A percentile compares a stretch with the other conserved stretches of the same genome.
These are phyloP conservation scores for Angophora floribunda DNA, from an alignment of 345 rosid genomes.

Conservation along the genomic window DNA sequence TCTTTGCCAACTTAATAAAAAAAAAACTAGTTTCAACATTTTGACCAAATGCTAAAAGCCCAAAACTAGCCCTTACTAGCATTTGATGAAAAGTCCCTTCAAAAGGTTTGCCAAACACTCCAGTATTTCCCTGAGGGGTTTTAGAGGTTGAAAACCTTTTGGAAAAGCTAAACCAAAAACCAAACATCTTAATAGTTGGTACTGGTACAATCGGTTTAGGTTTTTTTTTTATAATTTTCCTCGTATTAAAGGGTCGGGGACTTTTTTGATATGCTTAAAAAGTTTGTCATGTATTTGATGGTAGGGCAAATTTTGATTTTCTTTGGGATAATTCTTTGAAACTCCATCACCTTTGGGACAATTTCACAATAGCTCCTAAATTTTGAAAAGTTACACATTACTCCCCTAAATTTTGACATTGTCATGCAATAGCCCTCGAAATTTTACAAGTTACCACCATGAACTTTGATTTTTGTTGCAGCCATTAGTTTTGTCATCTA, in stretches of 20 bases:
- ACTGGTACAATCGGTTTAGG: accelerated
- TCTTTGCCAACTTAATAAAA: no score
- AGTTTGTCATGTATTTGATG: neutral
- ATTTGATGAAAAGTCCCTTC: no score
- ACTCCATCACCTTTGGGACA: neutral
- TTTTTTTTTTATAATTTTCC: no score
- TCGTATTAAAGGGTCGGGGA: neutral
- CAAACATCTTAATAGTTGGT: no score
- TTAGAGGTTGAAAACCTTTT: no score
- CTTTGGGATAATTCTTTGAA: neutral
- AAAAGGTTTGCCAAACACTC: no score
- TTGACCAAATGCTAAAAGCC: no score
- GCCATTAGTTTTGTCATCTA: neutral
- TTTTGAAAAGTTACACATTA: neutral
- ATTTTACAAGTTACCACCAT: neutral
- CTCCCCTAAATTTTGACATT: neutral
- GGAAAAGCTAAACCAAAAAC: no score
- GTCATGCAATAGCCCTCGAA: neutral
- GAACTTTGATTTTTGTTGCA: neutral
- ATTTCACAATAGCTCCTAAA: neutral
- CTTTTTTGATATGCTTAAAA: neutral
- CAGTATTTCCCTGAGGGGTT: no score
- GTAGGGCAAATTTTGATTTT: neutral
- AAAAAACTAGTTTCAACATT: no score
- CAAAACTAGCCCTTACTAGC: no score